Conservation (phyloP, 1,139 yeast genomes). For the Hansenula sp. region DNA sequence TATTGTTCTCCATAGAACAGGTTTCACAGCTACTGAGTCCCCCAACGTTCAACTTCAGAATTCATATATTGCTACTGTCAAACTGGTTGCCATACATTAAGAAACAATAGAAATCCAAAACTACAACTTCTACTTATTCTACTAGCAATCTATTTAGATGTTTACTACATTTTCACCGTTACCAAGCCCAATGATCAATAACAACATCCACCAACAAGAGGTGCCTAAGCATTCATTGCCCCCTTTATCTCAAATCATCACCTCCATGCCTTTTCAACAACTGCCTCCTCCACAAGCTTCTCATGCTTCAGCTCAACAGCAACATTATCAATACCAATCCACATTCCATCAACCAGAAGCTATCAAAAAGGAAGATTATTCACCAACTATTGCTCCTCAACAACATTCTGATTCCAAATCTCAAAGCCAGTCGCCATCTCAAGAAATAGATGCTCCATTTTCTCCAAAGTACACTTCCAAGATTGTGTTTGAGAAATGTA, state of each 20-base stretch:
- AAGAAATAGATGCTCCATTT: conserved; percentile 8
- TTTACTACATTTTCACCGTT: conserved; percentile 1
- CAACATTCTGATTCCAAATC: not conserved
- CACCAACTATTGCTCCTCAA: not conserved
- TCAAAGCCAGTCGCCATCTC: conserved; percentile 3
- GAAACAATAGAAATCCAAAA: not conserved
- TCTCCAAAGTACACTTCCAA: conserved; percentile 12
- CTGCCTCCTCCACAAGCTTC: not conserved
- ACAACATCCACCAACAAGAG: conserved; percentile 1
- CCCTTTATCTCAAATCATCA: conserved; percentile 13
- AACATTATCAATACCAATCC: not conserved
- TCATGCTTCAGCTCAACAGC: conserved; percentile 5
- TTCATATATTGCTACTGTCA: no score
- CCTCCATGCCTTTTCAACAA: not conserved
- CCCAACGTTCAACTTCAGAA: no score
- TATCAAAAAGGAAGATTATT: not conserved
- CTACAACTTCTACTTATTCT: not conserved
- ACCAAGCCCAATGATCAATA: conserved; percentile 1
- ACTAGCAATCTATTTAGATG: not conserved
- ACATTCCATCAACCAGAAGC: not conserved
- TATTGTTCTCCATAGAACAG: no score
- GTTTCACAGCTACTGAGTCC: no score
- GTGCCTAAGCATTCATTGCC: conserved; percentile 10
- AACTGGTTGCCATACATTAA: no score
- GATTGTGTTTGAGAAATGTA: conserved; percentile 17